These are phyloP conservation scores for Crotalaria pallida DNA, from an alignment of 306 rosid genomes.

Conservation along the genomic window DNA sequence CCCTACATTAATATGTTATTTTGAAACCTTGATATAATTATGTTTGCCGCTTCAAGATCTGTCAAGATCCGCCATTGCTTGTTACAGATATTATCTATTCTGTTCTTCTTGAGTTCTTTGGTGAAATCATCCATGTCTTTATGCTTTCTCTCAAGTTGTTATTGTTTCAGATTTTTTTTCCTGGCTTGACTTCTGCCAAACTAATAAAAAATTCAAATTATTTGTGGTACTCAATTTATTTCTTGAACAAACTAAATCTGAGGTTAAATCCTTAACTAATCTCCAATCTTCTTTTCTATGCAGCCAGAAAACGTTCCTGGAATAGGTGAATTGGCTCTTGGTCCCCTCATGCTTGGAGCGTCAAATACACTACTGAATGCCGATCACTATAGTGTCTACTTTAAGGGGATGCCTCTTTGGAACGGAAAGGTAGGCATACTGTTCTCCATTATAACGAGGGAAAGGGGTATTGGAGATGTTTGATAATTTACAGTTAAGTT, in stretches of 20 bases:
- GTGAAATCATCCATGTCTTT: neutral
- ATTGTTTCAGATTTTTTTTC: neutral
- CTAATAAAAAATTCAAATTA: neutral
- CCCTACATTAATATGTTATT: too few relatives aligned
- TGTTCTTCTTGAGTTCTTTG: too few relatives aligned
- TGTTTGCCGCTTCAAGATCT: too few relatives aligned
- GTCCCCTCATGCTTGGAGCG: slow-evolving; percentile 77
- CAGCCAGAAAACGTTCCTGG: slow-evolving; percentile 76
- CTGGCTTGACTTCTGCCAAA: neutral
- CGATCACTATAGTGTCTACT: slow-evolving; percentile 77
- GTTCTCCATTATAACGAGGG: slow-evolving; percentile 15
- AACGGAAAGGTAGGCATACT: slow-evolving; percentile 63
- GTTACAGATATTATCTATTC: too few relatives aligned
- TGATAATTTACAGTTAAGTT: slow-evolving; percentile 8
- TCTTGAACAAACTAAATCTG: neutral
- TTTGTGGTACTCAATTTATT: neutral
- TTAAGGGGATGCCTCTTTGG: slow-evolving; percentile 80
- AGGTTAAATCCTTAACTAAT: neutral
- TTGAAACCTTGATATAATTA: too few relatives aligned
- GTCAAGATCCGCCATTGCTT: too few relatives aligned
- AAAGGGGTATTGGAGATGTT: neutral
- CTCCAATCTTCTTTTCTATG: slow-evolving; percentile 5
- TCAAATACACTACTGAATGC: slow-evolving; percentile 76
- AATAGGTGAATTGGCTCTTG: slow-evolving; percentile 94
- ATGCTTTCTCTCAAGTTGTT: neutral